phyloP scores from a whole-genome alignment of 2,329 filamentous ascomycete genomes.

The Xylariales sp. region DNA sequence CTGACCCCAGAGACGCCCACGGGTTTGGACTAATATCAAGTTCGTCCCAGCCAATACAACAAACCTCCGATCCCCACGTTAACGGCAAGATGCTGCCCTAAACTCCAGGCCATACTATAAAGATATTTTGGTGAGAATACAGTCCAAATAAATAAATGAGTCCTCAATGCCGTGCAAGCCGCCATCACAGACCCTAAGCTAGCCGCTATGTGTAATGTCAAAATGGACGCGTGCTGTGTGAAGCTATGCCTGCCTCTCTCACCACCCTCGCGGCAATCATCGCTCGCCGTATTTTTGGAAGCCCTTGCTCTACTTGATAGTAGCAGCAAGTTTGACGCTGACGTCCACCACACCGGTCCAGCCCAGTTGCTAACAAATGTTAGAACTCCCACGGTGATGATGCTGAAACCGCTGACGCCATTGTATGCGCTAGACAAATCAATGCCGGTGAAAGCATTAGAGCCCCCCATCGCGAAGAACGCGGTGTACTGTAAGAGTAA shows the following conservation, averaged over 20 bases:
- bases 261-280: slow-evolving; percentile 27
- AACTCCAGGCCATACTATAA: slow-evolving; percentile 88
- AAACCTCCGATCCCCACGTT: slow-evolving; percentile 73
- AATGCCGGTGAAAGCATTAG: slow-evolving; percentile 95
- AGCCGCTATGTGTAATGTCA: slow-evolving; percentile 77
- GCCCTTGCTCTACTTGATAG: slow-evolving; percentile 52
- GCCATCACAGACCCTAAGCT: slow-evolving; percentile 82
- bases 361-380: slow-evolving; percentile 94
- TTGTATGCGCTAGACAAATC: slow-evolving; percentile 97
- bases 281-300: slow-evolving; percentile 32
- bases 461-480: slow-evolving; percentile 92
- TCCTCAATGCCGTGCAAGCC: slow-evolving; percentile 84
- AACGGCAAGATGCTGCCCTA: slow-evolving; percentile 81
- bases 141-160: slow-evolving; percentile 97
- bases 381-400: slow-evolving; percentile 81
- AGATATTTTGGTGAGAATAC: slow-evolving; percentile 98
- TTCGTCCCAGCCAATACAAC: slow-evolving; percentile 64
- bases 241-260: slow-evolving; percentile 47
- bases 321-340: slow-evolving; percentile 71
- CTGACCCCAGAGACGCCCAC: too few species aligned
- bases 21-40: slow-evolving; percentile 8
- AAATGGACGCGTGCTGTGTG: slow-evolving; percentile 66
- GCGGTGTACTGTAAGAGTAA: slow-evolving; percentile 82
- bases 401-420: slow-evolving; percentile 83
- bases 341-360: slow-evolving; percentile 87